phyloP scores from a whole-genome alignment of 2,329 filamentous ascomycete species.

The Ophiostoma sp. region DNA sequence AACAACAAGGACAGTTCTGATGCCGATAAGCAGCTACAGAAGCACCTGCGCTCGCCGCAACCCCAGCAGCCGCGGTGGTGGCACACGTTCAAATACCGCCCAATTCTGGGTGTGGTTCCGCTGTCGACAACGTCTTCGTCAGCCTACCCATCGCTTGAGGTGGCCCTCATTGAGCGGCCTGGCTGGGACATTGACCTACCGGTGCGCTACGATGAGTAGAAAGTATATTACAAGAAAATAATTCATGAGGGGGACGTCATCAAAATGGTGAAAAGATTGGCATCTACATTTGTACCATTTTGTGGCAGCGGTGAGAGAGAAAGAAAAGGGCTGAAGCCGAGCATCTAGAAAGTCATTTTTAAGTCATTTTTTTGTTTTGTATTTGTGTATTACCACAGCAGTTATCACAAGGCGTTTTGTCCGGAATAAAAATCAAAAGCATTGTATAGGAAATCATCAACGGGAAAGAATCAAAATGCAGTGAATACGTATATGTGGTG shows the following conservation, averaged over 20 bases:
- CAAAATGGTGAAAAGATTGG: not conserved
- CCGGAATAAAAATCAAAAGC: constrained; percentile 8
- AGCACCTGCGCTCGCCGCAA: constrained; percentile 1
- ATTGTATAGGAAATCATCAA: not conserved
- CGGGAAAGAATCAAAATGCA: not conserved
- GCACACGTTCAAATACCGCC: constrained; percentile 90
- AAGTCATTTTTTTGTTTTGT: not conserved
- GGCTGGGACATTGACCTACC: constrained; percentile 79
- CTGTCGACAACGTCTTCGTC: constrained; percentile 33
- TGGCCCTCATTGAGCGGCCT: constrained; percentile 85
- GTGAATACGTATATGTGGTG: not conserved
- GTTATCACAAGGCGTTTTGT: constrained; percentile 12
- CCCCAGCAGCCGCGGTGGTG: constrained; percentile 54
- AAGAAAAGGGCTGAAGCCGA: not conserved
- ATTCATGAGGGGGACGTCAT: not conserved
- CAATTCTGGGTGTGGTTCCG: constrained; percentile 74
- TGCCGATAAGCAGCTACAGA: not conserved
- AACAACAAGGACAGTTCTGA: constrained; percentile 26
- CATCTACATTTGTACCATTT: not conserved
- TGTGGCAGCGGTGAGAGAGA: not conserved
- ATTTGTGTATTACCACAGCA: constrained; percentile 16
- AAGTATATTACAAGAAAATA: not conserved
- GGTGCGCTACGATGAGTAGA: constrained; percentile 55
- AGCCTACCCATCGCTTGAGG: constrained; percentile 58
- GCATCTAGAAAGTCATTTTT: constrained; percentile 6